phyloP scores from a whole-genome alignment of 2,329 filamentous ascomycete genomes.

The Pseudocercospora eumusae region DNA sequence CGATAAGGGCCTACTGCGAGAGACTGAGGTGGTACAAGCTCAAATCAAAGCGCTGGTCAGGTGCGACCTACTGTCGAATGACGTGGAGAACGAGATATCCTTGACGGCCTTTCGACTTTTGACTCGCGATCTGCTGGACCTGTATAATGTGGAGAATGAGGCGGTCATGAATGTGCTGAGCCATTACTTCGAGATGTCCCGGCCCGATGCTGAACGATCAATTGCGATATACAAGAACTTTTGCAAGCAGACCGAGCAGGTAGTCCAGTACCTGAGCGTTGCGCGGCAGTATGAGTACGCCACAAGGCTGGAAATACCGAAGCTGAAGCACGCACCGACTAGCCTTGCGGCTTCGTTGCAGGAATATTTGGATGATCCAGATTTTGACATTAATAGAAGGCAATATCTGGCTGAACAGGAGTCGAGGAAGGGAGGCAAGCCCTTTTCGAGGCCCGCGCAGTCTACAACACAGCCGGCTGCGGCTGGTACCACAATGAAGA shows the following conservation, averaged over 20 bases:
- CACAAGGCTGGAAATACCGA: constrained; percentile 90
- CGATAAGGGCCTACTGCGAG: constrained; percentile 86
- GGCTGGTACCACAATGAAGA: constrained; percentile 45
- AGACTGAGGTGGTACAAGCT: constrained; percentile 86
- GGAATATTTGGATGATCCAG: constrained; percentile 90
- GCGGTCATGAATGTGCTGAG: constrained; percentile 95
- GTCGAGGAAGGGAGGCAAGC: constrained; percentile 53
- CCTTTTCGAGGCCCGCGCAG: constrained; percentile 38
- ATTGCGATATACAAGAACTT: constrained; percentile 91
- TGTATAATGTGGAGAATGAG: constrained; percentile 96
- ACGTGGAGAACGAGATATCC: constrained; percentile 95
- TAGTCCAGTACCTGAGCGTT: constrained; percentile 84
- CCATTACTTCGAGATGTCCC: constrained; percentile 98
- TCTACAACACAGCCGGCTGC: constrained; percentile 40
- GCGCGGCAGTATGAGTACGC: constrained; percentile 90
- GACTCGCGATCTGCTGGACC: constrained; percentile 81
- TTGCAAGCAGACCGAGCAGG: constrained; percentile 85
- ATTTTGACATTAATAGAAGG: constrained; percentile 89
- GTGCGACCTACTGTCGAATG: constrained; percentile 85
- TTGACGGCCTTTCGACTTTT: constrained; percentile 89
- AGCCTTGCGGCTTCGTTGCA: constrained; percentile 86
- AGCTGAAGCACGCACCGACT: constrained; percentile 94
- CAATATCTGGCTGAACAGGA: constrained; percentile 90
- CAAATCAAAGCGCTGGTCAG: constrained; percentile 83
- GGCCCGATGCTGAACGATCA: constrained; percentile 86